Percentiles rank a stretch among this genome's conserved stretches.
These are phyloP conservation scores for Hortiboletus campestris DNA, from an alignment of 768 basidiomycete species.

Conservation along the genomic window DNA sequence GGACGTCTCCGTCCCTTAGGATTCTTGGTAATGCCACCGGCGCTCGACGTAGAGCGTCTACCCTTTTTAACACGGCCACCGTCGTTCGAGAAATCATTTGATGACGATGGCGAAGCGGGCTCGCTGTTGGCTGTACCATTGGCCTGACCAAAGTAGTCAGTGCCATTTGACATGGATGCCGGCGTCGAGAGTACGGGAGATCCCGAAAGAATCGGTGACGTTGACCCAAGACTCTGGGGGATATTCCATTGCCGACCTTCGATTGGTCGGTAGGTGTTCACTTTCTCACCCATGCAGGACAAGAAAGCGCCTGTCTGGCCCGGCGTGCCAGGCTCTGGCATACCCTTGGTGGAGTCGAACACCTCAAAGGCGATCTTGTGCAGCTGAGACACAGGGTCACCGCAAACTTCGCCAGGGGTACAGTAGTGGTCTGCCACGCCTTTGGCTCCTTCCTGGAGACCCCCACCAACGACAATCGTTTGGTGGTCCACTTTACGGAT, in stretches of 20 bases:
- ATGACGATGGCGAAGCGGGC: constrained; percentile 59
- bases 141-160: constrained; percentile 62
- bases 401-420: constrained; percentile 80
- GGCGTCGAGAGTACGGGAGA: constrained; percentile 71
- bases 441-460: constrained; percentile 85
- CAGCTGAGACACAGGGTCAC: constrained; percentile 92
- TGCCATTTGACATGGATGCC: constrained; percentile 46
- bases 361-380: constrained; percentile 97
- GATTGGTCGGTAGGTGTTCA: constrained; percentile 84
- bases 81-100: constrained; percentile 75
- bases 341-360: constrained; percentile 64
- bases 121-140: constrained; percentile 54
- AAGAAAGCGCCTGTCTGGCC: constrained; percentile 80
- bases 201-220: constrained; percentile 60
- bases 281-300: constrained; percentile 91
- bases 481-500: constrained; percentile 93
- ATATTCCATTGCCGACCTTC: constrained; percentile 80
- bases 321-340: constrained; percentile 75
- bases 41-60: constrained; percentile 75
- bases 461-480: constrained; percentile 86
- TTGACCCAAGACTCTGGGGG: constrained; percentile 41
- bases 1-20: constrained; percentile 65
- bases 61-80: constrained; percentile 81
- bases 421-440: constrained; percentile 83
- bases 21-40: constrained; percentile 41